These are phyloP conservation scores for Ogataea thermomethanolica DNA, from an alignment of 805 yeast species.

Conservation along the genomic window DNA sequence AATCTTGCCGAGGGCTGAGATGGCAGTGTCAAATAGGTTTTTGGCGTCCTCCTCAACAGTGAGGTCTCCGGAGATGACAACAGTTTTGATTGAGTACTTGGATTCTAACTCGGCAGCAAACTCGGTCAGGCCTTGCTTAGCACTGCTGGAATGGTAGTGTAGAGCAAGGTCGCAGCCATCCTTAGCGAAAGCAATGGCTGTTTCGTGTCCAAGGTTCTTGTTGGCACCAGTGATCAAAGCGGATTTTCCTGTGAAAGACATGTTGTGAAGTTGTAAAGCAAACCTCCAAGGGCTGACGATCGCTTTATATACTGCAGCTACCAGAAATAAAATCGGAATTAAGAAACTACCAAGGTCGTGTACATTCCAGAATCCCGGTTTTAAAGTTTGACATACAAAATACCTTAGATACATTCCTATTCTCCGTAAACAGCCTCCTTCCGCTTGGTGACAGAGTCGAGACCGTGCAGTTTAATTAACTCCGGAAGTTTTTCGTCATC, in stretches of 20 bases:
- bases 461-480: constrained; percentile 29
- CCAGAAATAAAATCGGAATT: neutral
- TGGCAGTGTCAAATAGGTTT: constrained; percentile 45
- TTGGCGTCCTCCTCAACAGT: constrained; percentile 39
- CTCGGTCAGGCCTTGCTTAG: constrained; percentile 34
- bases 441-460: constrained; percentile 31
- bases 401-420: neutral
- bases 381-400: neutral
- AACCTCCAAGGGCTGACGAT: no score
- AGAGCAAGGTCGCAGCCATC: constrained; percentile 51
- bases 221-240: constrained; percentile 60
- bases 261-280: neutral
- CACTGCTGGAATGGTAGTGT: constrained; percentile 49
- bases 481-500: constrained; percentile 22
- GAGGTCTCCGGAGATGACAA: constrained; percentile 41
- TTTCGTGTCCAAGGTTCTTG: constrained; percentile 55
- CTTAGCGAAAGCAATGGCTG: constrained; percentile 52
- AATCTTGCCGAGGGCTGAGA: constrained; percentile 43
- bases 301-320: no score
- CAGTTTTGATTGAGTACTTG: constrained; percentile 40
- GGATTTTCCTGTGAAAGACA: constrained; percentile 43
- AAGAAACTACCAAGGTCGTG: neutral
- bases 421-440: constrained; percentile 29
- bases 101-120: constrained; percentile 36
- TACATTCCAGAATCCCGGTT: constrained; percentile 1